phyloP scores from a whole-genome alignment of 768 basidiomycete genomes.

The Suillus paluster region DNA sequence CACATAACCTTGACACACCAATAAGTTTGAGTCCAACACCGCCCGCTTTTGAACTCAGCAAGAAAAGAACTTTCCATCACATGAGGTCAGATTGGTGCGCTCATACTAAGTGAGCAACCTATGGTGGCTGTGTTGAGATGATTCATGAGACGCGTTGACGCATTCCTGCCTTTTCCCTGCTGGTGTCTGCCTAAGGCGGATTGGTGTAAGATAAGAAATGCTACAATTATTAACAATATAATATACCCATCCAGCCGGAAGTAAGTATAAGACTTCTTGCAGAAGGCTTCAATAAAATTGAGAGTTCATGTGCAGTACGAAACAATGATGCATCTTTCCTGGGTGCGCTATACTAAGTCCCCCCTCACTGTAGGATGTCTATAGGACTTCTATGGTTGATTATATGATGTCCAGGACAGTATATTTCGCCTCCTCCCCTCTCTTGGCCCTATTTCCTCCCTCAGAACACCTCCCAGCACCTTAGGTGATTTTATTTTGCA shows the following conservation, averaged over 20 bases:
- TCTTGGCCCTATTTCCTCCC: too few relatives aligned
- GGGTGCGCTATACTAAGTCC: slow-evolving; percentile 77
- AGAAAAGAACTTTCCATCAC: slow-evolving; percentile 69
- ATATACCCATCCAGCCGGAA: too few relatives aligned
- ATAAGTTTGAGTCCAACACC: slow-evolving; percentile 94
- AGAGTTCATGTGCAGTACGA: slow-evolving; percentile 97
- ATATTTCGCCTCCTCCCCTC: too few relatives aligned
- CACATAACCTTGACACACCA: slow-evolving; percentile 83
- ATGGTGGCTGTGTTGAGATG: slow-evolving; percentile 74
- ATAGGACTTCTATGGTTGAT: too few relatives aligned
- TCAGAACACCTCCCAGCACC: too few relatives aligned
- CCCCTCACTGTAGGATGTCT: too few relatives aligned
- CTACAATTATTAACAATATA: background rate
- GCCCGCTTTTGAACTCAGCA: slow-evolving; percentile 94
- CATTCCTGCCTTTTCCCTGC: slow-evolving; percentile 80
- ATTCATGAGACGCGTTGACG: slow-evolving; percentile 88
- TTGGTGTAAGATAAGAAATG: background rate
- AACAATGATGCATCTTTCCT: slow-evolving; percentile 94
- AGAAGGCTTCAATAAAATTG: slow-evolving; percentile 87
- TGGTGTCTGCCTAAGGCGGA: slow-evolving; percentile 63
- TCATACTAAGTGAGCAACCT: slow-evolving; percentile 8
- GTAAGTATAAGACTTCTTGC: too few relatives aligned
- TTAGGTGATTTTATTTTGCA: too few relatives aligned
- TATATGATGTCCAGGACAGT: too few relatives aligned
- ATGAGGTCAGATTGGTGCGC: slow-evolving; percentile 8